These are phyloP conservation scores for Termitomyces sp. DNA, from an alignment of 768 basidiomycete species.

Conservation along the genomic window DNA sequence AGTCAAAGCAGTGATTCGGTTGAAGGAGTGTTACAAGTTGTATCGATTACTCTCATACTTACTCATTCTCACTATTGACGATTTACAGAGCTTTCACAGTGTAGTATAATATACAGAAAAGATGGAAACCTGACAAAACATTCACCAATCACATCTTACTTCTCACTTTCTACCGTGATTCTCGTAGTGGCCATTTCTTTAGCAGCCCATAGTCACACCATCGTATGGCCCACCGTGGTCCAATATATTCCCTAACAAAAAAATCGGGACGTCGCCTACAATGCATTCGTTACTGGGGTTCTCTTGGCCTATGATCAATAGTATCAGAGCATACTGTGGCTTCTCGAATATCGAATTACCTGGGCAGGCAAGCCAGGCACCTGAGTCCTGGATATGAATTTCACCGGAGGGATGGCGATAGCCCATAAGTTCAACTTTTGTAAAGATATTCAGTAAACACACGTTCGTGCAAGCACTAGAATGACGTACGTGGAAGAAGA, in stretches of 20 bases:
- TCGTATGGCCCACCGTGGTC: constrained; percentile 51
- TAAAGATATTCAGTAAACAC: neutral
- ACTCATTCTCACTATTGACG: too few species aligned
- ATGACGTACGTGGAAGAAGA: constrained; percentile 23
- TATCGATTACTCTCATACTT: neutral
- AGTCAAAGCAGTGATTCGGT: neutral
- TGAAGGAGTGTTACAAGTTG: too few species aligned
- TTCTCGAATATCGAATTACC: constrained; percentile 1
- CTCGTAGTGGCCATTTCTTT: neutral
- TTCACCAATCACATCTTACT: neutral
- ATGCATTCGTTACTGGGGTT: constrained; percentile 50
- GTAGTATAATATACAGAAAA: neutral
- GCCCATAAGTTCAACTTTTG: constrained; percentile 29
- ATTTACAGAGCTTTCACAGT: too few species aligned
- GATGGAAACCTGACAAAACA: neutral
- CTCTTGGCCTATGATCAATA: constrained; percentile 47
- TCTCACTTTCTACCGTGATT: neutral
- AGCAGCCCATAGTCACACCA: constrained; percentile 28
- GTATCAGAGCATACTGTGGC: neutral
- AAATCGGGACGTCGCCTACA: constrained; percentile 51
- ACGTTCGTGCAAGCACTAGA: neutral
- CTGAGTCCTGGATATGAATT: constrained; percentile 21
- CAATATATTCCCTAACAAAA: constrained; percentile 39
- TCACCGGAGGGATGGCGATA: constrained; percentile 36
- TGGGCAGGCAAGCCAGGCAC: constrained; percentile 21